phyloP scores from a whole-genome alignment of 2,329 filamentous ascomycete genomes.

The Fusarium anguioides region DNA sequence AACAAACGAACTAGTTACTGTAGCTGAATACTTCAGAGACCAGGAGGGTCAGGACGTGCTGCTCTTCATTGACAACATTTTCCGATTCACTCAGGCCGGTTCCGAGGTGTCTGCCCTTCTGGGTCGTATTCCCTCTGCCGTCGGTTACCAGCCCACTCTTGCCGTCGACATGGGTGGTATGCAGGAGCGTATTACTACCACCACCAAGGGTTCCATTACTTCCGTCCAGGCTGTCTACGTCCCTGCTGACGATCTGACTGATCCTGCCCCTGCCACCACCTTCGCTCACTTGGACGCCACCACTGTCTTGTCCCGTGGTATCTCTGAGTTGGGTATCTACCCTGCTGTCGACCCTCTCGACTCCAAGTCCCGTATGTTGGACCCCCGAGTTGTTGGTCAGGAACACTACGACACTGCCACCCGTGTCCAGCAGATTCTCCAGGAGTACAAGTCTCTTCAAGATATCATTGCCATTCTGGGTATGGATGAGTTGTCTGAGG shows the following conservation, averaged over 20 bases:
- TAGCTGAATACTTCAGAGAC: conserved; percentile 86
- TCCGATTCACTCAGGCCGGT: conserved; percentile 99
- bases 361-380: conserved; percentile 99
- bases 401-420: conserved; percentile 97
- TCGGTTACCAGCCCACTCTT: conserved; percentile 99
- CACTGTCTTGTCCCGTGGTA: conserved; percentile 99
- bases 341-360: conserved; percentile 99
- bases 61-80: conserved; percentile 99
- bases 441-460: conserved; percentile 99
- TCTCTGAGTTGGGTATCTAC: conserved; percentile 99
- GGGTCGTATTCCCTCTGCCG: conserved; percentile 99
- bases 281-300: conserved; percentile 99
- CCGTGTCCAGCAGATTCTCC: conserved; percentile 98
- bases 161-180: conserved; percentile 99
- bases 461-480: conserved; percentile 99
- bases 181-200: conserved; percentile 99
- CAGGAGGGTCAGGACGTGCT: conserved; percentile 90
- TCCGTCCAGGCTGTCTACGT: conserved; percentile 99
- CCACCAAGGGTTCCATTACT: conserved; percentile 99
- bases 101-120: conserved; percentile 99
- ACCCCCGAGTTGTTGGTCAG: conserved; percentile 97
- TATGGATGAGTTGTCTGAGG: conserved; percentile 99
- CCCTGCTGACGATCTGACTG: conserved; percentile 99
- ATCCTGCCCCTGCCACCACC: conserved; percentile 98
- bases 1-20: conserved; percentile 55